These are phyloP conservation scores for Claviceps cyperi DNA, from an alignment of 2,329 filamentous ascomycete species.

Conservation along the genomic window DNA sequence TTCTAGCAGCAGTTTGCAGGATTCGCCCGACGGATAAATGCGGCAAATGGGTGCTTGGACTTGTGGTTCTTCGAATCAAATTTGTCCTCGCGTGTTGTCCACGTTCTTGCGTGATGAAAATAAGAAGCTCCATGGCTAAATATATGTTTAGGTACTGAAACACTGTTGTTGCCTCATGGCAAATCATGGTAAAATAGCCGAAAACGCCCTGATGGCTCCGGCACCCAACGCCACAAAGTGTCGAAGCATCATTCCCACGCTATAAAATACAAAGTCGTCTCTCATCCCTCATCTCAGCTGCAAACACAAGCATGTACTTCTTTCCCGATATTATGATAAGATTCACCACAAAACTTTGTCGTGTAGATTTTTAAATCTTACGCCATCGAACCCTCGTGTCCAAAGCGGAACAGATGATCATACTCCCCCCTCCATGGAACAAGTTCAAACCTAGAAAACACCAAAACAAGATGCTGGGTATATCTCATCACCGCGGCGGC, in stretches of 20 bases:
- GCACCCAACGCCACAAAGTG: constrained; percentile 1
- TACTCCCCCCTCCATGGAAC: constrained; percentile 7
- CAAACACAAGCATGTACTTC: constrained; percentile 5
- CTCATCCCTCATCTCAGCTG: constrained; percentile 1
- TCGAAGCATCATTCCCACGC: constrained; percentile 6
- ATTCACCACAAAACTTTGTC: constrained; percentile 4
- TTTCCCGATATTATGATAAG: constrained; percentile 5
- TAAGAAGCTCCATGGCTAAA: constrained; percentile 9
- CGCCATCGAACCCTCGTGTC: constrained; percentile 6
- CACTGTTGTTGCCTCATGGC: background rate
- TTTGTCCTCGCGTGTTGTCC: background rate
- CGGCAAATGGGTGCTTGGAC: background rate
- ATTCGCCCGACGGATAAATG: too few relatives aligned
- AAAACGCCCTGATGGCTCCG: background rate
- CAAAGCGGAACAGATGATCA: constrained; percentile 3
- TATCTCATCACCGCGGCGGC: constrained; percentile 13
- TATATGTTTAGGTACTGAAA: constrained; percentile 6
- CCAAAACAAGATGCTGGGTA: constrained; percentile 14
- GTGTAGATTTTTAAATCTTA: constrained; percentile 6
- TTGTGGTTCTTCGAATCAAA: background rate
- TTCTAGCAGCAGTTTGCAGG: too few relatives aligned
- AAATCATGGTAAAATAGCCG: constrained; percentile 4
- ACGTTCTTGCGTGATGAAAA: background rate
- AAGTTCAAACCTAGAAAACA: constrained; percentile 6
- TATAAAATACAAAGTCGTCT: constrained; percentile 6